Conservation (phyloP, 176 grass and related monocot genomes). For the Raddia guianensis region DNA sequence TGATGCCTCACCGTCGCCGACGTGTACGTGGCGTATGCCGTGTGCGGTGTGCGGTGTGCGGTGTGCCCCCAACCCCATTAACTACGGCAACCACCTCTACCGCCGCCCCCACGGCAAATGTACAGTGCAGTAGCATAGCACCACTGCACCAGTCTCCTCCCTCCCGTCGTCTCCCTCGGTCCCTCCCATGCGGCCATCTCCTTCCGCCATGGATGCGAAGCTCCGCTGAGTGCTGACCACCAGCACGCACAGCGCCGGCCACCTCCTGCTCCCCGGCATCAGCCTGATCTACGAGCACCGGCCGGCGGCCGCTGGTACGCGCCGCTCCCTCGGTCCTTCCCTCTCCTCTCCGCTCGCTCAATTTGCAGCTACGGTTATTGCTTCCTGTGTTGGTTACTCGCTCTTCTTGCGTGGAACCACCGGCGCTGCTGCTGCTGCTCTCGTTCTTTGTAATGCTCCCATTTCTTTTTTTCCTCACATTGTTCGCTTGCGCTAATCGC, state of each 20-base stretch:
- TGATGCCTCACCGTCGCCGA: too few relatives aligned
- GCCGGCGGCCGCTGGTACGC: not conserved
- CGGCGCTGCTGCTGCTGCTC: not conserved
- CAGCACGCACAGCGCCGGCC: not conserved
- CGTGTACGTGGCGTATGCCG: too few relatives aligned
- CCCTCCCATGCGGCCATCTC: not conserved
- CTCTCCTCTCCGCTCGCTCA: not conserved
- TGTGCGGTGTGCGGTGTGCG: too few relatives aligned
- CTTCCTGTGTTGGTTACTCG: not conserved
- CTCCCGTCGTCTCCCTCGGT: not conserved
- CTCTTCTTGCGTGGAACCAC: not conserved
- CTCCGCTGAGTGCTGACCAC: not conserved
- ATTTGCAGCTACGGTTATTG: not conserved
- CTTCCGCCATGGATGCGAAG: not conserved
- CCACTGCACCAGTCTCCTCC: not conserved
- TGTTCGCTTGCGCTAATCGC: not conserved
- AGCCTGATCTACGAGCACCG: not conserved
- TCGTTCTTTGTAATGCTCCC: not conserved
- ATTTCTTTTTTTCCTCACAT: not conserved
- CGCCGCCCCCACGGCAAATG: too few relatives aligned
- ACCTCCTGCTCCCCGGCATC: not conserved
- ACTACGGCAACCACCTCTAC: too few relatives aligned
- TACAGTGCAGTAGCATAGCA: too few relatives aligned
- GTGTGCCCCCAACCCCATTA: too few relatives aligned
- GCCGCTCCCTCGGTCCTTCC: not conserved